Base-by-base conservation (phyloP, 106 monocot genomes). In the Platanthera guangdongensis region DNA sequence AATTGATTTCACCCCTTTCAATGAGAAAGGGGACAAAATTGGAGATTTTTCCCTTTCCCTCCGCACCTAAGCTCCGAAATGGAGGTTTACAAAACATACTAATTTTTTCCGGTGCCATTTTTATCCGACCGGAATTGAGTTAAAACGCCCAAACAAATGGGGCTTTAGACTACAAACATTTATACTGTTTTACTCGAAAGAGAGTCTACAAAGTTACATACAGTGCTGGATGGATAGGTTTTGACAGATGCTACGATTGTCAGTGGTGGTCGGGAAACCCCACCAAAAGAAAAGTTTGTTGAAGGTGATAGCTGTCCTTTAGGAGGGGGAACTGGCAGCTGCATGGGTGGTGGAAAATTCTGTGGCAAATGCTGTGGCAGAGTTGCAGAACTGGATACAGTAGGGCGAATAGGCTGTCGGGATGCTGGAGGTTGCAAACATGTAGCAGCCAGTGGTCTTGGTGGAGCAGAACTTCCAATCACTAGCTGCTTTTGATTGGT, bases 401-500 rank as follows among this genome's bases (percentile, higher is more conserved):
- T 80, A 60, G 78, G 74, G 32, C 80, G 81, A 71, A 77, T n/a
- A 72, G 72, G 18, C 77, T 88, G 85, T 78, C 80, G 70, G 50
- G 89, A 78, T 84, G 85, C 88, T 68, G 90, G 85, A 78, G 93
- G 80, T 79, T 93, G 95, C 75, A 88, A 85, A 6, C 78, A 82
- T 74, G 76, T 57, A 80, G 75, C 65, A 78, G 70, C 75, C 48
- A 30, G 9, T 73, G 78, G 78, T 76, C 80, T 77, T 71, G 65
- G 32, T 32, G 32, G 32, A 65, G 51, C 21, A 57, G 78, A 74
- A 47, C 63, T 84, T 51, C 79, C 81, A 77, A 80, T 83, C 57
- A 73, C 82, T 50, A 79, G 62, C 14, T 65, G 68, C 52, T 72
- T 18, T 74, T 81, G 88, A 79, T 74, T 86, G 51, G 82, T 18